A percentile compares a stretch with the other conserved stretches of the same genome.
Evolutionary conservation across 345 rosid genomes (phyloP).

Genomic region (Melaleuca quinquenervia): DNA sequence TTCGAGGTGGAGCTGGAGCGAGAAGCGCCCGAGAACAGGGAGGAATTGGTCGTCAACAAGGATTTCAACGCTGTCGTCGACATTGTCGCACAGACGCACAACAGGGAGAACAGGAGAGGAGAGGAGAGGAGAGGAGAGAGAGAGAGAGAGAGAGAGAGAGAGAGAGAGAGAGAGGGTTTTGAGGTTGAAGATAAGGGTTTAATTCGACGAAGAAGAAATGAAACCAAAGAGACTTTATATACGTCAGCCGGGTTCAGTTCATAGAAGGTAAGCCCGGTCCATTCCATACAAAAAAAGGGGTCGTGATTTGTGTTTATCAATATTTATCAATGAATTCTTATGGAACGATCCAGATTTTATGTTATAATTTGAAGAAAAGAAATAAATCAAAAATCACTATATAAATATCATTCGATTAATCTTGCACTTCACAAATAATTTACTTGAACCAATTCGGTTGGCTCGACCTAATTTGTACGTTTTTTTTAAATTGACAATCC

Average conservation of each 20-base stretch:
- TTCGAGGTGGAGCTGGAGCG: slow-evolving; percentile 20
- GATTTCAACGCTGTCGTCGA: slow-evolving; percentile 15
- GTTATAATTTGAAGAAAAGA: background rate
- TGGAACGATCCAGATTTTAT: background rate
- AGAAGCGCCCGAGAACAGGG: slow-evolving; percentile 28
- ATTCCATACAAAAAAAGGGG: background rate
- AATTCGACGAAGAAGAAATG: slow-evolving; percentile 8
- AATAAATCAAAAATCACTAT: background rate
- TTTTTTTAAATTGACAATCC: background rate
- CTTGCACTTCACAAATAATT: background rate
- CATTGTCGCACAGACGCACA: slow-evolving; percentile 11
- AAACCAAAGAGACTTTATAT: background rate
- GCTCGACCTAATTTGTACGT: background rate
- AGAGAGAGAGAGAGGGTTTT: background rate
- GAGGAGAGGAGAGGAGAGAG: slow-evolving; percentile 12
- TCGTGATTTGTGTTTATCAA: background rate
- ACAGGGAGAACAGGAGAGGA: background rate
- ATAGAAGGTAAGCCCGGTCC: slow-evolving; percentile 7
- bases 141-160: background rate
- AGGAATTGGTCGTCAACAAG: background rate
- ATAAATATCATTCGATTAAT: background rate
- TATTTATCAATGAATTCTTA: background rate
- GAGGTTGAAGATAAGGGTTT: background rate
- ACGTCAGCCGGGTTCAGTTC: background rate
- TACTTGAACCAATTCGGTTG: fast-evolving